Conservation (phyloP, 1,139 yeast genomes). For the Debaryomyces psychrophilus region DNA sequence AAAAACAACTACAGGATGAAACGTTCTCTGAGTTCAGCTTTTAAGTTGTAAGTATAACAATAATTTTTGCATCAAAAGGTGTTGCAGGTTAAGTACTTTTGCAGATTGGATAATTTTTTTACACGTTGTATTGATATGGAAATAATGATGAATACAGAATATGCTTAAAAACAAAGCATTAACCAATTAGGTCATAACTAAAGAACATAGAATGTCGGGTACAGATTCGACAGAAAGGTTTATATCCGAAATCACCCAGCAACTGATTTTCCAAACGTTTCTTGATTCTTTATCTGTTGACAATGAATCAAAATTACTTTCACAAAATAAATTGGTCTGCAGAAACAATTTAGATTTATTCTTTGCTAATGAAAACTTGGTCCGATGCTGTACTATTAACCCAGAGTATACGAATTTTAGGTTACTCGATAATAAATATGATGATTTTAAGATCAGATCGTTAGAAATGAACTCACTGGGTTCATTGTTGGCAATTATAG, state of each 20-base stretch:
- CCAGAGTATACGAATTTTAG: constrained; percentile 27
- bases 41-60: background rate
- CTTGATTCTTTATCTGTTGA: constrained; percentile 7
- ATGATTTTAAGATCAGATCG: constrained; percentile 24
- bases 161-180: background rate
- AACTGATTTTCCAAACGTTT: constrained; percentile 23
- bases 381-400: constrained; percentile 33
- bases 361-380: constrained; percentile 31
- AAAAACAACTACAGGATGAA: background rate
- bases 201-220: background rate
- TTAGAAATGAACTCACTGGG: constrained; percentile 35
- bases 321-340: constrained; percentile 22
- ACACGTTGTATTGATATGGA: background rate
- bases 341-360: constrained; percentile 33
- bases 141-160: background rate
- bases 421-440: constrained; percentile 15
- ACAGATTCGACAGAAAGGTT: constrained; percentile 7
- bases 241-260: constrained; percentile 11
- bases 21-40: constrained; percentile 8
- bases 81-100: constrained; percentile 1
- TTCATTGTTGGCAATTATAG: constrained; percentile 37
- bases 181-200: background rate
- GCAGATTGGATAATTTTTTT: background rate
- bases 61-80: background rate
- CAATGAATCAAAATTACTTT: constrained; percentile 9